Percentiles rank a stretch among this genome's conserved stretches.
These are phyloP conservation scores for Diplodia intermedia DNA, from an alignment of 2,329 filamentous ascomycete genomes.

Conservation along the genomic window DNA sequence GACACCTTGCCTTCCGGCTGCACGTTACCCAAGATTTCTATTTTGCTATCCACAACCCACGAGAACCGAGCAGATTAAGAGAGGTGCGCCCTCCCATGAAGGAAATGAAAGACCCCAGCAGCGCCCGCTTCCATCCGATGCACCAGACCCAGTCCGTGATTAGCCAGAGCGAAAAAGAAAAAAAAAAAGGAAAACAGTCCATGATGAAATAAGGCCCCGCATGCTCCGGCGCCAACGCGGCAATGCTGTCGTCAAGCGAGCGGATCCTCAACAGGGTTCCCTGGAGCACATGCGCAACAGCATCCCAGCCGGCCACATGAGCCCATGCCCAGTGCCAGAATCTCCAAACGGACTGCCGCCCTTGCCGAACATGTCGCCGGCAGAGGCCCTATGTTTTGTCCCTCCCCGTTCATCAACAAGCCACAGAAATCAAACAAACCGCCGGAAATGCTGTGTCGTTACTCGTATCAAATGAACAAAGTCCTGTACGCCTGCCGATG, in stretches of 20 bases:
- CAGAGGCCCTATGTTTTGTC: background rate
- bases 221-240: conserved; percentile 4
- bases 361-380: background rate
- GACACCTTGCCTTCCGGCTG: background rate
- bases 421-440: background rate
- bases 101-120: background rate
- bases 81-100: background rate
- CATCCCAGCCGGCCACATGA: conserved; percentile 5
- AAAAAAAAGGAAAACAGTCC: background rate
- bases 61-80: background rate
- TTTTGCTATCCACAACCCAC: conserved; percentile 6
- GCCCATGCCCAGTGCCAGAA: background rate
- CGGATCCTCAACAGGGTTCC: conserved; percentile 24
- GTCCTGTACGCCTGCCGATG: conserved; percentile 13
- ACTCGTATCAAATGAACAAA: conserved; percentile 6
- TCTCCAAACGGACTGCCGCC: background rate
- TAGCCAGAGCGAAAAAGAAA: conserved; percentile 7
- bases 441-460: conserved; percentile 22
- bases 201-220: conserved; percentile 13
- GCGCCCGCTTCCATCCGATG: conserved; percentile 18
- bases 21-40: background rate
- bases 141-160: conserved; percentile 15
- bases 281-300: background rate
- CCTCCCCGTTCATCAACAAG: conserved; percentile 15
- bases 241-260: conserved; percentile 27